Conservation (phyloP, 169 alveolate species). For the Plasmodium fragile region DNA sequence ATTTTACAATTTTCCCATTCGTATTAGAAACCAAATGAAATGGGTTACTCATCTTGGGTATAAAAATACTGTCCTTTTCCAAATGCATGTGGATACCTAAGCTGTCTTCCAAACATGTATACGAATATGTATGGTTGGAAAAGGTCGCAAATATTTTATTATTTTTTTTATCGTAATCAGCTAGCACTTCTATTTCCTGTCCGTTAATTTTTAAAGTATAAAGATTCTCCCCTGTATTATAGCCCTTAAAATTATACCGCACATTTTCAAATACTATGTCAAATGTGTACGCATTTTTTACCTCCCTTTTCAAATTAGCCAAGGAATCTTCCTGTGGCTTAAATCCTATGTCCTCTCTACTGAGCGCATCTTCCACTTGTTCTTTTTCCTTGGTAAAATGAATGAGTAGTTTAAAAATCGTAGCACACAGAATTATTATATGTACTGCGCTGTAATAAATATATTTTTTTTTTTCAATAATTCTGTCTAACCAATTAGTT, state of each 20-base stretch:
- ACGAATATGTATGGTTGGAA: conserved; percentile 58
- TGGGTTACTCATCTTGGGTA: conserved; percentile 63
- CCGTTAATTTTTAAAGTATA: conserved; percentile 45
- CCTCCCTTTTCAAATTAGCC: background rate
- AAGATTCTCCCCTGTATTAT: conserved; percentile 70
- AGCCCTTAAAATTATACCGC: conserved; percentile 36
- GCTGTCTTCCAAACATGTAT: conserved; percentile 56
- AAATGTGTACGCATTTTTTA: conserved; percentile 24
- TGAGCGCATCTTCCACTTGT: conserved; percentile 13
- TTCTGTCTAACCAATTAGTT: conserved; percentile 71
- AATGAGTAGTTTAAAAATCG: conserved; percentile 37
- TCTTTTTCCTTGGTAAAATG: conserved; percentile 65
- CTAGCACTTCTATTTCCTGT: conserved; percentile 61
- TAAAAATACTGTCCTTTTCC: conserved; percentile 59
- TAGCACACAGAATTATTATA: conserved; percentile 66
- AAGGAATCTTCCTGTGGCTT: background rate
- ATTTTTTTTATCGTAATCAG: conserved; percentile 59
- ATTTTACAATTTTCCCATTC: conserved; percentile 81
- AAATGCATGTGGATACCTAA: conserved; percentile 69
- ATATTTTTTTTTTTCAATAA: conserved; percentile 48
- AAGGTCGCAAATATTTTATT: conserved; percentile 58
- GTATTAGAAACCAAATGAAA: conserved; percentile 70
- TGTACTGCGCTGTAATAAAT: conserved; percentile 39
- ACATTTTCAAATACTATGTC: conserved; percentile 61
- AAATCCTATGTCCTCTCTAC: conserved; percentile 66